Evolutionary conservation across 495 filamentous ascomycete species (phyloP).

Genomic region (Aspergillus incahuasiensis): DNA sequence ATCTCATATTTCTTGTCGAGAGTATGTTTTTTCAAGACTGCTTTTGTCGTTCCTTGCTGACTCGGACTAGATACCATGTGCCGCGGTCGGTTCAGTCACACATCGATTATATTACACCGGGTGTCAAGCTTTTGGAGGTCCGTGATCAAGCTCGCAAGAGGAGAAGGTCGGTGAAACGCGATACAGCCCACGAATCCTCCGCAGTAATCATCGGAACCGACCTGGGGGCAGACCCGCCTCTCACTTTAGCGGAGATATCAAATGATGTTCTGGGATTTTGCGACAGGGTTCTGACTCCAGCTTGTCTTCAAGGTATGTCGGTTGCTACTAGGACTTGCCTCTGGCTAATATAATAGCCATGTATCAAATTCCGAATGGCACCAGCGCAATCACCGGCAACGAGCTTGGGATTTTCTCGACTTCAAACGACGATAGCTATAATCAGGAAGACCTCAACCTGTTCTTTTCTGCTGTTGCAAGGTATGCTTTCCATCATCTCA

Average conservation of each 20-base stretch:
- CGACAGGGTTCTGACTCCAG: conserved; percentile 26
- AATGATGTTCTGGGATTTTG: conserved; percentile 31
- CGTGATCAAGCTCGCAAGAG: conserved; percentile 15
- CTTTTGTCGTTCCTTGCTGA: not conserved
- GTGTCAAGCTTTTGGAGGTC: conserved; percentile 37
- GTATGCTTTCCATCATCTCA: not conserved
- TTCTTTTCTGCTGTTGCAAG: conserved; percentile 47
- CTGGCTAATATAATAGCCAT: conserved; percentile 23
- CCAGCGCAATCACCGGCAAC: conserved; percentile 34
- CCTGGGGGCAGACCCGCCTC: not conserved
- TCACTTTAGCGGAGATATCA: not conserved
- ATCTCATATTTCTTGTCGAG: conserved; percentile 46
- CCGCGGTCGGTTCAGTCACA: conserved; percentile 46
- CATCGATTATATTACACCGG: conserved; percentile 57
- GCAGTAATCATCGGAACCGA: not conserved
- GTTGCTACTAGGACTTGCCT: not conserved
- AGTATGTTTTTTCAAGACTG: conserved; percentile 18
- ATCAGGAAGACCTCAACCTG: conserved; percentile 53
- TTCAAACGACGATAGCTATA: conserved; percentile 37
- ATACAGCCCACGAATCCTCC: not conserved
- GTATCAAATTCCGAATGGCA: conserved; percentile 38
- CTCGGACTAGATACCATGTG: conserved; percentile 44
- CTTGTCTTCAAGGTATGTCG: conserved; percentile 21
- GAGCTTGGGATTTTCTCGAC: conserved; percentile 40
- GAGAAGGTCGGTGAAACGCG: not conserved